Evolutionary conservation across 768 basidiomycete genomes (phyloP).

Genomic region (Lanmaoa pseudosensibilis): DNA sequence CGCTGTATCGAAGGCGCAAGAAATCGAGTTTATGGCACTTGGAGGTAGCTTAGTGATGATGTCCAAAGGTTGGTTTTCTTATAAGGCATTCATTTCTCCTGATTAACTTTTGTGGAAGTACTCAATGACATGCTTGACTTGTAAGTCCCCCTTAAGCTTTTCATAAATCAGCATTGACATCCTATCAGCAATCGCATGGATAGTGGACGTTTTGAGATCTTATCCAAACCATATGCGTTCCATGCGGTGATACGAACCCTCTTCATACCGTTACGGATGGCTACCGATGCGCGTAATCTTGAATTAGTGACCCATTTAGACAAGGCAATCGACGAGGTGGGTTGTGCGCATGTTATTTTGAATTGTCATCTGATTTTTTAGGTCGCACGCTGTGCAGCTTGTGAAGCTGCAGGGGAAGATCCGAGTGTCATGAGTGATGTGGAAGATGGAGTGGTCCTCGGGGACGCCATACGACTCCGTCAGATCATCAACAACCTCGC

Average conservation of each 20-base stretch:
- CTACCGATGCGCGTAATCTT: slow-evolving; percentile 65
- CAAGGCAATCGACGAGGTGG: slow-evolving; percentile 59
- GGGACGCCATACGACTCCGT: slow-evolving; percentile 79
- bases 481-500: slow-evolving; percentile 85
- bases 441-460: slow-evolving; percentile 70
- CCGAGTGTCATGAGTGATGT: slow-evolving; percentile 22
- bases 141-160: slow-evolving; percentile 38
- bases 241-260: slow-evolving; percentile 77
- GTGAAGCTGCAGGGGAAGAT: slow-evolving; percentile 57
- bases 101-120: slow-evolving; percentile 40
- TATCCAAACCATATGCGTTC: slow-evolving; percentile 66
- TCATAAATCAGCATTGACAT: slow-evolving; percentile 2
- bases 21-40: slow-evolving; percentile 86
- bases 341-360: neutral
- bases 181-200: slow-evolving; percentile 75
- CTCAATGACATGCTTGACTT: slow-evolving; percentile 82
- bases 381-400: slow-evolving; percentile 60
- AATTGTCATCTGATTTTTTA: slow-evolving; percentile 24
- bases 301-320: slow-evolving; percentile 72
- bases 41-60: slow-evolving; percentile 84
- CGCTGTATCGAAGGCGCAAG: slow-evolving; percentile 69
- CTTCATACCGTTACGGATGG: slow-evolving; percentile 65
- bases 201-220: slow-evolving; percentile 78
- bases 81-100: neutral
- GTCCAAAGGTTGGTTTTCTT: slow-evolving; percentile 61